These are phyloP conservation scores for Endocalyx cinctus DNA, from an alignment of 2,329 filamentous ascomycete genomes.

Conservation along the genomic window DNA sequence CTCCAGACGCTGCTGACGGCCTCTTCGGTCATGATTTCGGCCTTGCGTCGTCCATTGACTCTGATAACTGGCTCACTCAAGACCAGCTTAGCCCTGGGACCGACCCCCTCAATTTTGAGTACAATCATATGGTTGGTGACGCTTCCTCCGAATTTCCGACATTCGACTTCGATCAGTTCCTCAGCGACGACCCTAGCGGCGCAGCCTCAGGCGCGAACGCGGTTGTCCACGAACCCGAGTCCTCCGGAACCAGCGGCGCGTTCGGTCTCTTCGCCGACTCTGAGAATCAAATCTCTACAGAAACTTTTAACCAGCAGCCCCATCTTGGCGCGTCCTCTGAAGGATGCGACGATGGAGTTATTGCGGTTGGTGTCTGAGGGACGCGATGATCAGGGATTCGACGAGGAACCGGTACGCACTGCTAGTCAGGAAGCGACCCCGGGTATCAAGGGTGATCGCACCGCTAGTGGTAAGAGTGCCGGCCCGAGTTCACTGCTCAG, in stretches of 20 bases:
- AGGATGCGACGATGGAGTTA: slow-evolving; percentile 69
- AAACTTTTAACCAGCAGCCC: slow-evolving; percentile 70
- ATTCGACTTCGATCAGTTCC: slow-evolving; percentile 44
- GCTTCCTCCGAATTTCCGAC: slow-evolving; percentile 41
- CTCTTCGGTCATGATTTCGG: slow-evolving; percentile 66
- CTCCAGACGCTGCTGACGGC: slow-evolving; percentile 59
- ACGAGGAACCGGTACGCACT: slow-evolving; percentile 30
- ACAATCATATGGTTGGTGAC: slow-evolving; percentile 64
- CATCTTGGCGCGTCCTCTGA: slow-evolving; percentile 67
- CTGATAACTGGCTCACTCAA: slow-evolving; percentile 75
- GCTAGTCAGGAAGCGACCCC: slow-evolving; percentile 27
- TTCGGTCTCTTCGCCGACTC: slow-evolving; percentile 50
- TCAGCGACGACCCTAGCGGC: slow-evolving; percentile 47
- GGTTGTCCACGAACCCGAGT: slow-evolving; percentile 48
- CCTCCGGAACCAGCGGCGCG: no score
- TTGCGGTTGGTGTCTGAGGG: slow-evolving; percentile 67
- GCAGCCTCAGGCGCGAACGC: slow-evolving; percentile 44
- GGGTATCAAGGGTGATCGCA: slow-evolving; percentile 32
- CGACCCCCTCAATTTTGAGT: slow-evolving; percentile 61
- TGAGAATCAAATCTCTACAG: slow-evolving; percentile 57
- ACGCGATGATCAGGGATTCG: slow-evolving; percentile 40
- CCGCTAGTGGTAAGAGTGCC: no score
- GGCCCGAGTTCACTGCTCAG: no score
- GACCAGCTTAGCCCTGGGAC: slow-evolving; percentile 70
- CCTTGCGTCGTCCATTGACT: slow-evolving; percentile 62